Evolutionary conservation across 2,329 filamentous ascomycete species (phyloP).

Genomic region (Phyllosticta ampelicida): DNA sequence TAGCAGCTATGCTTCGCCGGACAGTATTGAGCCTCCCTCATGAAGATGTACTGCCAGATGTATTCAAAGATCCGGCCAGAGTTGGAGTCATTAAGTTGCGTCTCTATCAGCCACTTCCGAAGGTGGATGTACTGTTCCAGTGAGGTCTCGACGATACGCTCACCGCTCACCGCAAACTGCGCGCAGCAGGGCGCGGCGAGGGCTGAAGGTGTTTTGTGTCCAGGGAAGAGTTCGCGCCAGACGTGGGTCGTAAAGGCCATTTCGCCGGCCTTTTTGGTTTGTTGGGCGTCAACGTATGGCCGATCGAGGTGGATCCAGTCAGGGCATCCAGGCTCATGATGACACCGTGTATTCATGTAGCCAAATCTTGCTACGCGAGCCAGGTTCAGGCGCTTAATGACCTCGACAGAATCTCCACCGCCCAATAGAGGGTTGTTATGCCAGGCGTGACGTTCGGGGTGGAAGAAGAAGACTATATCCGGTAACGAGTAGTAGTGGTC

Average conservation of each 20-base stretch:
- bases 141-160: conserved; percentile 45
- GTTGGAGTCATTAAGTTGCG: conserved; percentile 43
- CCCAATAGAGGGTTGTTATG: conserved; percentile 45
- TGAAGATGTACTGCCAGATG: conserved; percentile 53
- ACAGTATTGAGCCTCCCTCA: conserved; percentile 38
- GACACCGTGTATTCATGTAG: conserved; percentile 47
- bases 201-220: conserved; percentile 36
- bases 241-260: conserved; percentile 31
- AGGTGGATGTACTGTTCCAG: conserved; percentile 45
- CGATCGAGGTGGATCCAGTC: conserved; percentile 41
- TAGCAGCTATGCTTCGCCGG: conserved; percentile 47
- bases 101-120: conserved; percentile 51
- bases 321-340: conserved; percentile 45
- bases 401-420: conserved; percentile 30
- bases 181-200: conserved; percentile 53
- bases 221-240: conserved; percentile 39
- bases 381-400: conserved; percentile 35
- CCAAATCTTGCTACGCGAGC: conserved; percentile 37
- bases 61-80: conserved; percentile 55
- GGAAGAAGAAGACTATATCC: conserved; percentile 51
- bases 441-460: conserved; percentile 48
- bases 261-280: conserved; percentile 31
- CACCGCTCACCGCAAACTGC: conserved; percentile 50
- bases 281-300: conserved; percentile 27
- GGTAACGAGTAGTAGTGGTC: conserved; percentile 50